Base-by-base conservation (phyloP, 2,329 filamentous ascomycete genomes). In the Trichoderma cornu-damae region DNA sequence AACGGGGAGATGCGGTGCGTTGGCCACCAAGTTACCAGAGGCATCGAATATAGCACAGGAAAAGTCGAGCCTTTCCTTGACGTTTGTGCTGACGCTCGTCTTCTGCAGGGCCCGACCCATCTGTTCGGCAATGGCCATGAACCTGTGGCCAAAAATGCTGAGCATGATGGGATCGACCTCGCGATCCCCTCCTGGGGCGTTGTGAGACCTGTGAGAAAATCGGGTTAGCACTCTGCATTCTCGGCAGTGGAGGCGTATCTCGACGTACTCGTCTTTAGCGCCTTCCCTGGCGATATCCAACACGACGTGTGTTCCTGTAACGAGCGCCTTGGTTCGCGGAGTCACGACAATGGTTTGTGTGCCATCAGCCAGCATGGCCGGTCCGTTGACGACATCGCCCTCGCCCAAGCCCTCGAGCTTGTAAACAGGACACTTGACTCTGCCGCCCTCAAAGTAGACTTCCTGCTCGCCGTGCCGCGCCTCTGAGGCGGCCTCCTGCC, bases 301-400 rank as follows among this genome's bases (percentile, higher is more conserved):
- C 6, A 96, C 81, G 6, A 96, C 90, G 65, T 96, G 93, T 0
- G 91, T 96, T 61, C 90, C 80, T 16, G 96, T 85, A 30, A 96
- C 79, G 22, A 91, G 73, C 0, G 92, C 93, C 20, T 84, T 83
- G 2, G 90, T 83, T 28, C 82, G 82, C 0, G 92, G 93, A 0
- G 89, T 89, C 2, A 96, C 85, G 0, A 96, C 89, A 61, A 97
- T 94, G 0, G 93, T 97, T 72, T 96, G 93, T 1, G 89, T 92
- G 7, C 87, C 87, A 67, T 93, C 92, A 2, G 90, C 90, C 58
- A 96, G 80, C 72, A 96, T 89, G 0, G 91, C 91, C 1, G 92
- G 92, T 0, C 92, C 92, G 48, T 79, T 76, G 54, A 96, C 77
- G 18, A 84, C 82, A 60, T 91, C 85, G 2, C 91, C 90, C 5